phyloP scores from a whole-genome alignment of 192 early-diverging fungal species.

The Dispira parvispora region DNA sequence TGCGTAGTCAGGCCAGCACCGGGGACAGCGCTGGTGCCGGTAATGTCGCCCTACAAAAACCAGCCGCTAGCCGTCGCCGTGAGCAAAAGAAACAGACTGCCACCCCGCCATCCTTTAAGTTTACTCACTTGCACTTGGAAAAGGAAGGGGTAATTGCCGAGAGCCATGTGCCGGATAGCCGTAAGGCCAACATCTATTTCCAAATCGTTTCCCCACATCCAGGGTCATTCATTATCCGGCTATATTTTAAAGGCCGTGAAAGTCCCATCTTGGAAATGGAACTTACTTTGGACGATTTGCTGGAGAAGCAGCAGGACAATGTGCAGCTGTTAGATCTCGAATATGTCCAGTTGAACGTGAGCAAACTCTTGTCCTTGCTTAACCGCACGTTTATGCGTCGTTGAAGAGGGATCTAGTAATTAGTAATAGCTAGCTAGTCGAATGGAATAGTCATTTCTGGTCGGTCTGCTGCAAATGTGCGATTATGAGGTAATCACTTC shows the following conservation, averaged over 20 bases:
- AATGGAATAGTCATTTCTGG: no score
- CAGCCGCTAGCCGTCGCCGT: constrained; percentile 19
- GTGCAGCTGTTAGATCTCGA: constrained; percentile 75
- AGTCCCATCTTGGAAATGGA: constrained; percentile 93
- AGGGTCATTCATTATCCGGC: constrained; percentile 76
- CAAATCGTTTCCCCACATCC: constrained; percentile 72
- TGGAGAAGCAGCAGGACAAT: constrained; percentile 83
- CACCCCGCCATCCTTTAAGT: constrained; percentile 36
- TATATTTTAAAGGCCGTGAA: constrained; percentile 83
- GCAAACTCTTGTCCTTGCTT: constrained; percentile 55
- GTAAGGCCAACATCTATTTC: constrained; percentile 77
- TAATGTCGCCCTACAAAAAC: constrained; percentile 40
- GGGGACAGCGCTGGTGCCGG: constrained; percentile 33
- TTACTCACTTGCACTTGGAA: constrained; percentile 66
- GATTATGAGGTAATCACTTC: no score
- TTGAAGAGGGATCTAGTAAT: constrained; percentile 11
- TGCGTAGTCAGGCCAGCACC: constrained; percentile 61
- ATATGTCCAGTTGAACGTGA: constrained; percentile 83
- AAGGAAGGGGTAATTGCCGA: constrained; percentile 84
- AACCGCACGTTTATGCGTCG: constrained; percentile 58
- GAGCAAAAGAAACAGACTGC: constrained; percentile 16
- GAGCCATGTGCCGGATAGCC: constrained; percentile 79
- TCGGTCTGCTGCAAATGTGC: no score
- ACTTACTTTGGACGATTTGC: constrained; percentile 67
- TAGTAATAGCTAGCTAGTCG: neutral